Conservation (phyloP, 2,329 filamentous ascomycete genomes). For the Cyphellophora europaea region DNA sequence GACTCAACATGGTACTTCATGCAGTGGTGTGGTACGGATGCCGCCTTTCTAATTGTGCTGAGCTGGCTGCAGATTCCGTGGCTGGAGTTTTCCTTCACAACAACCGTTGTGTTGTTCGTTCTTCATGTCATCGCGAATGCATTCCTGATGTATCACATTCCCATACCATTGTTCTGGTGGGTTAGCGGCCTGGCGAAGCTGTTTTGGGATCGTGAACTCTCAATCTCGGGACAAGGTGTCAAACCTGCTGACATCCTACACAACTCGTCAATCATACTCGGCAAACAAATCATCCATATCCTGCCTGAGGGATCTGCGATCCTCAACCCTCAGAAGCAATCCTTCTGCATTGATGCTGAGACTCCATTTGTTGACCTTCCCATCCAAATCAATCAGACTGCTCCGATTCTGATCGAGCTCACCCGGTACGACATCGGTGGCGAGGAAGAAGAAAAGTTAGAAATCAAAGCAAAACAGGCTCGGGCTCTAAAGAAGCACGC, state of each 20-base stretch:
- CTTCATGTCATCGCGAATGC: slow-evolving; percentile 65
- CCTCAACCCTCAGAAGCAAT: slow-evolving; percentile 69
- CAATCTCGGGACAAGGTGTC: slow-evolving; percentile 87
- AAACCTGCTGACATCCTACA: slow-evolving; percentile 81
- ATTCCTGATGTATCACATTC: slow-evolving; percentile 87
- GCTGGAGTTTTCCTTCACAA: slow-evolving; percentile 79
- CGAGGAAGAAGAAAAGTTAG: slow-evolving; percentile 68
- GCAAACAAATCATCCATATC: slow-evolving; percentile 96
- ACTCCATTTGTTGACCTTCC: slow-evolving; percentile 59
- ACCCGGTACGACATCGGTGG: slow-evolving; percentile 76
- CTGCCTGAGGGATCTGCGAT: slow-evolving; percentile 89
- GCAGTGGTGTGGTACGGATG: slow-evolving; percentile 88
- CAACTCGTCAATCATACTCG: slow-evolving; percentile 87
- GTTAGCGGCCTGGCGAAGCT: slow-evolving; percentile 65
- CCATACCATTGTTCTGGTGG: slow-evolving; percentile 66
- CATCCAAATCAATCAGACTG: slow-evolving; percentile 87
- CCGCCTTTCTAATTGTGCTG: slow-evolving; percentile 75
- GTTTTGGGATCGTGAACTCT: slow-evolving; percentile 84
- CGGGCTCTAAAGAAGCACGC: slow-evolving; percentile 64
- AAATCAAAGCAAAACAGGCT: slow-evolving; percentile 63
- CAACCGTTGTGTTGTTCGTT: slow-evolving; percentile 62
- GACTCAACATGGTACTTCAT: slow-evolving; percentile 84
- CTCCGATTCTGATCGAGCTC: slow-evolving; percentile 82
- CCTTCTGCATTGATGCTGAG: slow-evolving; percentile 68
- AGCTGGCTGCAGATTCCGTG: slow-evolving; percentile 88